phyloP scores from a whole-genome alignment of 106 monocot species.

The Narthecium ossifragum region DNA sequence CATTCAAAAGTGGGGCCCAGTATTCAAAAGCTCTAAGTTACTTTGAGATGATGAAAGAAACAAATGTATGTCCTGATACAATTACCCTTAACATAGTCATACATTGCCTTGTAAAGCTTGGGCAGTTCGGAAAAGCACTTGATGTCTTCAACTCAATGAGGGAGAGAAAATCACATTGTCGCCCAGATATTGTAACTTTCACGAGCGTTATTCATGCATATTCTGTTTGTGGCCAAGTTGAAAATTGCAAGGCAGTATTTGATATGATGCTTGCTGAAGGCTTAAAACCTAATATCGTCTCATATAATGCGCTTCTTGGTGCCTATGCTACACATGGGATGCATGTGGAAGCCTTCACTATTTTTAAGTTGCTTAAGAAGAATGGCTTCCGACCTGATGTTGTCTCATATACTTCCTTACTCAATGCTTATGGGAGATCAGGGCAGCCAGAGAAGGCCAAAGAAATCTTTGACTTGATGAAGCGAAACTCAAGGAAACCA shows the following conservation, averaged over 20 bases:
- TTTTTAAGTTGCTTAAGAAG: conserved; percentile 55
- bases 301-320: conserved; percentile 86
- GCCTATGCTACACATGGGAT: conserved; percentile 91
- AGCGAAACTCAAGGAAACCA: conserved; percentile 47
- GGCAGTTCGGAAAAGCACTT: conserved; percentile 76
- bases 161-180: conserved; percentile 43
- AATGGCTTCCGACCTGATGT: conserved; percentile 66
- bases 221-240: conserved; percentile 78
- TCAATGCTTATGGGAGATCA: conserved; percentile 91
- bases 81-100: conserved; percentile 81
- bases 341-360: conserved; percentile 59
- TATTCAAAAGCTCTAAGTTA: conserved; percentile 88
- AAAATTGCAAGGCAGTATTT: conserved; percentile 85
- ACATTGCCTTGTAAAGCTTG: conserved; percentile 78
- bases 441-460: conserved; percentile 66
- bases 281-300: conserved; percentile 74
- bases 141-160: conserved; percentile 79
- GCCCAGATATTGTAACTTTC: conserved; percentile 80
- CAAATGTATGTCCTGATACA: conserved; percentile 45
- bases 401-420: conserved; percentile 87
- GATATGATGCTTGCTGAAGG: conserved; percentile 92
- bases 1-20: conserved; percentile 74
- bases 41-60: conserved; percentile 87
- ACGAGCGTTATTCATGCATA: conserved; percentile 86
- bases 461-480: conserved; percentile 73